Conservation (phyloP, 139 green algal genomes). For the Zygnema cylindricum region DNA sequence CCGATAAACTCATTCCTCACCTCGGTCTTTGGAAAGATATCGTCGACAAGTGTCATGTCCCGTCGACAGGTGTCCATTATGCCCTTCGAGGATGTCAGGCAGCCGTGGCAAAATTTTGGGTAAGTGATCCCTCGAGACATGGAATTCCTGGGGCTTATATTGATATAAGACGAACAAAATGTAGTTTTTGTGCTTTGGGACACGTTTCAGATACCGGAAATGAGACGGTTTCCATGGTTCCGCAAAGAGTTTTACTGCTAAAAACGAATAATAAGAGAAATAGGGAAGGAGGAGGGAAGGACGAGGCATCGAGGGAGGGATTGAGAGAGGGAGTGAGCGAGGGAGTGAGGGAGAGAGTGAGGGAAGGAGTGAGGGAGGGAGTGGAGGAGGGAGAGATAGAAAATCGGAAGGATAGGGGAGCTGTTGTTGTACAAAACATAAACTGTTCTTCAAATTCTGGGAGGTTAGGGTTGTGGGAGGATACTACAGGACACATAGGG, state of each 20-base stretch:
- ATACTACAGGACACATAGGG: neutral
- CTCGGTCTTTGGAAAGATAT: neutral
- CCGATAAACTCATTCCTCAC: neutral
- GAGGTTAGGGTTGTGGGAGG: neutral
- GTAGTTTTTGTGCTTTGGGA: neutral
- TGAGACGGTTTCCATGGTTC: neutral
- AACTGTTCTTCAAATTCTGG: too few relatives aligned
- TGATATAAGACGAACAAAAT: neutral
- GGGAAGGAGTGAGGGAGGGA: too few relatives aligned
- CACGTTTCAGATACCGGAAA: neutral
- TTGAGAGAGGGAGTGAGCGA: neutral
- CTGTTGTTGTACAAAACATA: too few relatives aligned
- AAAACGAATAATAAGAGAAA: neutral
- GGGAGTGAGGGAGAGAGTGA: neutral
- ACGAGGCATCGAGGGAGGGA: neutral
- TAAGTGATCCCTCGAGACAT: neutral
- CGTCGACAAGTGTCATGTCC: neutral
- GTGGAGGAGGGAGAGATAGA: neutral
- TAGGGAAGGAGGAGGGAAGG: too few relatives aligned
- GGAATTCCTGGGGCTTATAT: neutral
- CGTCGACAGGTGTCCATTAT: neutral
- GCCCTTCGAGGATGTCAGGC: neutral
- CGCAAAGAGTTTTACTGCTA: neutral
- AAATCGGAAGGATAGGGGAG: neutral
- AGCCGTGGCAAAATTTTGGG: neutral